A percentile compares a stretch with the other conserved stretches of the same genome.
Conservation (phyloP, 2,329 filamentous ascomycete species). For the Claviceps lovelessii region DNA sequence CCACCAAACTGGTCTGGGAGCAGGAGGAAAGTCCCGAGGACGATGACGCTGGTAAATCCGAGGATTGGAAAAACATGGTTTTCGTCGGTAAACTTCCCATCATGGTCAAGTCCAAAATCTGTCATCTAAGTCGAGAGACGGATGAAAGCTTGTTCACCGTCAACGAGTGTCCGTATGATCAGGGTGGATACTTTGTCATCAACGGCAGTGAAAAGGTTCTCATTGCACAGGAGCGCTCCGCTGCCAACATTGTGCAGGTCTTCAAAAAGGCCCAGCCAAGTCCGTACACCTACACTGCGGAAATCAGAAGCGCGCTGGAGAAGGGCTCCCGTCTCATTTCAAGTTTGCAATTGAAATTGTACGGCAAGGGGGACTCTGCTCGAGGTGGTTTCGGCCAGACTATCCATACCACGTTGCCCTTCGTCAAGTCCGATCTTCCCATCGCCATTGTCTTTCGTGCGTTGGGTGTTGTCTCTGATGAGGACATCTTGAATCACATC, state of each 20-base stretch:
- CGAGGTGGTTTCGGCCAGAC: constrained; percentile 67
- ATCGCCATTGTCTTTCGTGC: constrained; percentile 94
- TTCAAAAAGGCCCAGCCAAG: constrained; percentile 96
- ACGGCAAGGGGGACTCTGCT: constrained; percentile 71
- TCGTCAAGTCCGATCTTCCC: constrained; percentile 85
- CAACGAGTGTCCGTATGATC: constrained; percentile 96
- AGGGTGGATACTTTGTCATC: constrained; percentile 97
- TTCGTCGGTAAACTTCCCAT: constrained; percentile 94
- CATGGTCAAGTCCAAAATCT: constrained; percentile 96
- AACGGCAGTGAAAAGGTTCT: constrained; percentile 98
- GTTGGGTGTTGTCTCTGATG: constrained; percentile 87
- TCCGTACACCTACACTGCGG: constrained; percentile 81
- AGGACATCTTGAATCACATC: constrained; percentile 95
- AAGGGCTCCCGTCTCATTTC: constrained; percentile 93
- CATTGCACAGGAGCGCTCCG: constrained; percentile 93
- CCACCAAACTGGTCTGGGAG: constrained; percentile 46
- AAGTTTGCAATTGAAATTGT: constrained; percentile 79
- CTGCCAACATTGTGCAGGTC: constrained; percentile 96
- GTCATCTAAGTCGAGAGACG: constrained; percentile 67
- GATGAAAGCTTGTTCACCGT: constrained; percentile 80
- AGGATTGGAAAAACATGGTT: constrained; percentile 53
- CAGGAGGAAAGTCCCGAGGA: constrained; percentile 39
- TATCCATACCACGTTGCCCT: constrained; percentile 81
- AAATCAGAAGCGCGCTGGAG: constrained; percentile 91
- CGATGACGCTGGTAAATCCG: constrained; percentile 36